A percentile compares a stretch with the other conserved stretches of the same genome.
phyloP scores from a whole-genome alignment of 2,329 filamentous ascomycete genomes.

The Venturia oleaginea region DNA sequence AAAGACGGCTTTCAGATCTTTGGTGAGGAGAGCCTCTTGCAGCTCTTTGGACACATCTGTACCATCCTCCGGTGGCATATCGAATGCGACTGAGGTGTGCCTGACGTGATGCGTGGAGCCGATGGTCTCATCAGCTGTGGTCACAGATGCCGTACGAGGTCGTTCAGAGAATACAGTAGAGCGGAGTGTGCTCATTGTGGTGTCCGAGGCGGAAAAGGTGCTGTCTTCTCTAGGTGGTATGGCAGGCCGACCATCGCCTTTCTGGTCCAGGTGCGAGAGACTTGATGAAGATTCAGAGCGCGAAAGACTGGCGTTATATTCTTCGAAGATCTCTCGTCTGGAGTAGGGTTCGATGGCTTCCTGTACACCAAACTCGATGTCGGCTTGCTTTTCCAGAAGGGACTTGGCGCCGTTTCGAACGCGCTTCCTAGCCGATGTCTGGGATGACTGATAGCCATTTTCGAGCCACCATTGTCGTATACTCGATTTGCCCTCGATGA shows the following conservation, averaged over 20 bases:
- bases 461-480: constrained; percentile 11
- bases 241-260: background rate
- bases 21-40: constrained; percentile 1
- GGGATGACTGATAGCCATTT: background rate
- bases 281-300: constrained; percentile 4
- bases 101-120: background rate
- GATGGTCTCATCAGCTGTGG: background rate
- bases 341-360: background rate
- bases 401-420: background rate
- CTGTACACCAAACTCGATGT: constrained; percentile 8
- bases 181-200: background rate
- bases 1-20: constrained; percentile 4
- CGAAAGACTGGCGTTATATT: background rate
- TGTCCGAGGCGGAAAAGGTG: background rate
- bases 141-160: background rate
- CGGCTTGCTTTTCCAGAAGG: background rate
- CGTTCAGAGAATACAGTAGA: background rate
- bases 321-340: background rate
- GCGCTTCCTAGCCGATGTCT: background rate
- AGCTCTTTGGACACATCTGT: background rate
- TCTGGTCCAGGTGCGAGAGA: background rate
- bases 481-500: constrained; percentile 16
- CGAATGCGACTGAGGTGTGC: background rate
- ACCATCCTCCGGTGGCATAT: background rate
- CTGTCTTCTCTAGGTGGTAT: background rate